Evolutionary conservation across 495 filamentous ascomycete species (phyloP).

Genomic region (Penicillium longicatenatum): DNA sequence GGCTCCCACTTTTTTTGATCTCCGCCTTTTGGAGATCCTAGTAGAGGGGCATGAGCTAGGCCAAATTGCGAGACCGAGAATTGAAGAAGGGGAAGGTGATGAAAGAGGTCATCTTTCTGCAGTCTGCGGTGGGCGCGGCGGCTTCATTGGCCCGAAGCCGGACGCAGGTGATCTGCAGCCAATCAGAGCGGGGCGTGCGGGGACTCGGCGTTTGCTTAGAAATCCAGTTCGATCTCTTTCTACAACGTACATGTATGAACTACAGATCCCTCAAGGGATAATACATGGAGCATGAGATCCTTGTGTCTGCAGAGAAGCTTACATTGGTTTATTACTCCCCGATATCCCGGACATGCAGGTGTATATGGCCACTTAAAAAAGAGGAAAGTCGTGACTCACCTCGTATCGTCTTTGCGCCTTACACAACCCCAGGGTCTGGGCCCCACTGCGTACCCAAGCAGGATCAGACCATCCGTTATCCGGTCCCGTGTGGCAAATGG

Average conservation of each 20-base stretch:
- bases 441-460: not conserved
- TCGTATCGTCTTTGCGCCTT: not conserved
- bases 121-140: conserved; percentile 10
- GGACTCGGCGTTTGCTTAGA: conserved; percentile 16
- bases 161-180: conserved; percentile 11
- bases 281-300: not conserved
- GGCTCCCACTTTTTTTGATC: conserved; percentile 14
- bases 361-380: not conserved
- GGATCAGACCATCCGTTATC: conserved; percentile 3
- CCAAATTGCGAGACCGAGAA: not conserved
- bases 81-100: conserved; percentile 15
- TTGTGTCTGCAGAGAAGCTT: not conserved
- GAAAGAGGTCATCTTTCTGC: conserved; percentile 15
- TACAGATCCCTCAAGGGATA: not conserved
- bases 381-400: not conserved
- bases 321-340: not conserved
- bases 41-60: conserved; percentile 3
- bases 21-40: conserved; percentile 2
- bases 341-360: not conserved
- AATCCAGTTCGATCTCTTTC: conserved; percentile 23
- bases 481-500: not conserved
- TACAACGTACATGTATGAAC: not conserved
- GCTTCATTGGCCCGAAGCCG: conserved; percentile 18
- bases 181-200: conserved; percentile 17
- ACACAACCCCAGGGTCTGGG: not conserved